Evolutionary conservation across 2,329 filamentous ascomycete species (phyloP).

Genomic region (Neoascochyta sp.): DNA sequence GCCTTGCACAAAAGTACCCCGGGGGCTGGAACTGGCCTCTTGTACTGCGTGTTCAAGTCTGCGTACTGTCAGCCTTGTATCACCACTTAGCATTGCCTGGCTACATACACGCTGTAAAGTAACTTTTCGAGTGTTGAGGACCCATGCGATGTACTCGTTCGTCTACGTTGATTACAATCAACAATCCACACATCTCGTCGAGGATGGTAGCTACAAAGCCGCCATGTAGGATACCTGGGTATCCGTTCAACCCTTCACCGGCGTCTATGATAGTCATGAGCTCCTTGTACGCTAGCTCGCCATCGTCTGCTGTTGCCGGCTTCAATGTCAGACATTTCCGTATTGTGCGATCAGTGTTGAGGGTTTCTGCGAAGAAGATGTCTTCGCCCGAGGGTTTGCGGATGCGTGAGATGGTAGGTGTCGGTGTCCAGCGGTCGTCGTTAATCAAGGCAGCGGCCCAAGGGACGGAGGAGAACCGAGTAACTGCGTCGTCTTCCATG

Average conservation of each 20-base stretch:
- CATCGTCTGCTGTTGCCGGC: conserved; percentile 15
- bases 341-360: conserved; percentile 52
- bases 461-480: conserved; percentile 39
- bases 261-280: conserved; percentile 44
- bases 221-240: conserved; percentile 53
- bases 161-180: conserved; percentile 42
- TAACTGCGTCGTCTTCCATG: conserved; percentile 21
- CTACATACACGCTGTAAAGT: conserved; percentile 37
- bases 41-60: conserved; percentile 55
- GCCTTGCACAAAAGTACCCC: conserved; percentile 48
- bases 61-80: conserved; percentile 10
- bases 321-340: conserved; percentile 24
- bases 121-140: conserved; percentile 10
- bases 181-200: conserved; percentile 55
- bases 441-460: conserved; percentile 50
- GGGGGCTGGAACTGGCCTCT: conserved; percentile 52
- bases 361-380: conserved; percentile 51
- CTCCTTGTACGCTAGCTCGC: conserved; percentile 28
- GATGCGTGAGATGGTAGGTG: conserved; percentile 32
- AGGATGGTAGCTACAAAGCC: conserved; percentile 57
- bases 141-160: conserved; percentile 5
- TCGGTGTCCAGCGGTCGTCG: conserved; percentile 41
- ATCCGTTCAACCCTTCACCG: conserved; percentile 54
- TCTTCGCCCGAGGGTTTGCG: conserved; percentile 45
- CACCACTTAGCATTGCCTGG: too few species aligned